Base-by-base conservation (phyloP, 148 eudicot genomes). In the Spergularia bocconei region DNA sequence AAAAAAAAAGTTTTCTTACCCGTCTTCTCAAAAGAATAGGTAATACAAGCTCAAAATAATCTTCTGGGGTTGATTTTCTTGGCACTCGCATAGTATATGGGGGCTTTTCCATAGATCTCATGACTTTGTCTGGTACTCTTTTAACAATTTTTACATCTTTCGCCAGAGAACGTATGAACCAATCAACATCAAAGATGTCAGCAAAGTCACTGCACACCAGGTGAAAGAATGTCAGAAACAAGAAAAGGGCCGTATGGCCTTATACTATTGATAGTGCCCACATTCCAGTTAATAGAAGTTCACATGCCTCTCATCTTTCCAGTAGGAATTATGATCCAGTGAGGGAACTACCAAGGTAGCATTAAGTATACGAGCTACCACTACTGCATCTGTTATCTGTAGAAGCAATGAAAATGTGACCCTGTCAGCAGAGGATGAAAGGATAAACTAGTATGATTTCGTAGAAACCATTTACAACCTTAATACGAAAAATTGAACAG, bases 51-150 rank as follows among this genome's bases (percentile, higher is more conserved):
- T 88, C 91, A 62, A 87, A 52, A 70, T 95, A 95, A 83, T 88
- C 91, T 54, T 89, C 88, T 11, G 98, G 96, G 77, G 94, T 93
- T 76, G 96, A 95, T 88, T 88, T 95, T 64, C 98, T 86, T 15
- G 98, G 98, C 44, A 95, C 97, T 20, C 98, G 91, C 96, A 89
- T 90, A 5, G 92, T 88, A 65, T 92, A 88, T n/a, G 98, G 98
- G 52, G 90, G 93, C 76, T 89, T 92, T 19, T 89, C 92, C 96
- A 90, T 87, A 56, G 93, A 88, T 73, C 91, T 89, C 96, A 89
- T 91, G 78, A 91, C 85, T 86, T 89, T 94, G 59, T 94, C 87
- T 10, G 97, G 96, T 52, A 92, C 90, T 80, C 92, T 84, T 84
- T 88, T 91, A 20, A 92, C 88, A 79, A 95, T 79, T 77, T 83